These are phyloP conservation scores for Talaromyces atroroseus DNA, from an alignment of 2,329 filamentous ascomycete genomes.

Conservation along the genomic window DNA sequence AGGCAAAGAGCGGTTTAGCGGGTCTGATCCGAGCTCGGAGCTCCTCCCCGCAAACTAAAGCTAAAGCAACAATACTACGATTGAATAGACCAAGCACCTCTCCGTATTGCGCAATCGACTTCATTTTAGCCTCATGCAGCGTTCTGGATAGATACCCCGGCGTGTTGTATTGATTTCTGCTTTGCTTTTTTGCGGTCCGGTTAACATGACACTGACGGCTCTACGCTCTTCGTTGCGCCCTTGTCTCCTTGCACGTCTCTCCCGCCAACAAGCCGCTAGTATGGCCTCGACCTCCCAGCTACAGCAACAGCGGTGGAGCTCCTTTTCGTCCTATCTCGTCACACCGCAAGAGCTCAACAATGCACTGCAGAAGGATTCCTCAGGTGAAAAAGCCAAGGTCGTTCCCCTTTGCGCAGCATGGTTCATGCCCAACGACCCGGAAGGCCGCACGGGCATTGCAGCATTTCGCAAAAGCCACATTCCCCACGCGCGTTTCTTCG, in stretches of 20 bases:
- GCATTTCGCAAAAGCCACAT: slow-evolving; percentile 79
- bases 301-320: slow-evolving; percentile 36
- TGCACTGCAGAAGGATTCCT: slow-evolving; percentile 75
- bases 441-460: slow-evolving; percentile 69
- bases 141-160: background rate
- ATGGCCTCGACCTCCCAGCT: slow-evolving; percentile 15
- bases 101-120: slow-evolving; percentile 4
- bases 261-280: slow-evolving; percentile 16
- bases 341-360: slow-evolving; percentile 75
- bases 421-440: slow-evolving; percentile 87
- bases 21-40: slow-evolving; percentile 3
- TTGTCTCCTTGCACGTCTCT: slow-evolving; percentile 17
- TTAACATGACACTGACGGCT: slow-evolving; percentile 31
- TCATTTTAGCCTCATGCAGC: background rate
- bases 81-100: background rate
- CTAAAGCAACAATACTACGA: too few species aligned
- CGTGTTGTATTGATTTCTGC: background rate
- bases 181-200: background rate
- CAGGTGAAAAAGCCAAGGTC: slow-evolving; percentile 71
- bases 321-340: slow-evolving; percentile 77
- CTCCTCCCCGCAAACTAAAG: too few species aligned
- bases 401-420: slow-evolving; percentile 88
- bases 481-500: slow-evolving; percentile 88
- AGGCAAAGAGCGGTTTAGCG: too few species aligned
- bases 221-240: slow-evolving; percentile 25